These are phyloP conservation scores for Penicillium soppii DNA, from an alignment of 495 filamentous ascomycete genomes.

Conservation along the genomic window DNA sequence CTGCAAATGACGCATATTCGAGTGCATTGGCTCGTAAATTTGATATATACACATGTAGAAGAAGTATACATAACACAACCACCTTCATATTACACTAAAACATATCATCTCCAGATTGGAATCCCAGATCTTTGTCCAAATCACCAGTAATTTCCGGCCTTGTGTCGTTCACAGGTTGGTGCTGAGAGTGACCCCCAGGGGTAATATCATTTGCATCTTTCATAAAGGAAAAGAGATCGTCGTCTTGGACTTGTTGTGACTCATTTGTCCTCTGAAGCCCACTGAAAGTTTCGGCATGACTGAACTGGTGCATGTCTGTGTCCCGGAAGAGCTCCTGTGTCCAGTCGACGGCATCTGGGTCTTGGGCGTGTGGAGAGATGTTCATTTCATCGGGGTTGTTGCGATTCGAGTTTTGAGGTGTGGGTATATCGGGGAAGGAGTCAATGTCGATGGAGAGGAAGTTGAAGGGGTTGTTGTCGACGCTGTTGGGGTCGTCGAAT, in stretches of 20 bases:
- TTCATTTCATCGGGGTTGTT: constrained; percentile 1
- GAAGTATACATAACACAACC: background rate
- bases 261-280: background rate
- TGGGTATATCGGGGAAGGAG: constrained; percentile 19
- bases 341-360: constrained; percentile 34
- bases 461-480: constrained; percentile 20
- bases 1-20: too few species aligned
- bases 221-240: constrained; percentile 31
- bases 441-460: constrained; percentile 30
- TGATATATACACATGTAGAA: too few species aligned
- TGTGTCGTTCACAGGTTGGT: constrained; percentile 11
- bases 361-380: constrained; percentile 12
- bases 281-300: background rate
- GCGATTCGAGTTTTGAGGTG: background rate
- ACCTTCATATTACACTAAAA: constrained; percentile 22
- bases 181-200: background rate
- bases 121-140: constrained; percentile 42
- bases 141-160: constrained; percentile 40
- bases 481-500: constrained; percentile 13
- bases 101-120: constrained; percentile 36
- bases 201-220: constrained; percentile 8
- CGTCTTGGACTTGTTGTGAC: constrained; percentile 7
- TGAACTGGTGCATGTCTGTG: constrained; percentile 10
- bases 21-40: too few species aligned
- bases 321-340: constrained; percentile 34